Percentiles rank a stretch among this genome's conserved stretches.
These are phyloP conservation scores for Moesziomyces antarcticus DNA, from an alignment of 1,284 basidiomycete species.

Conservation along the genomic window DNA sequence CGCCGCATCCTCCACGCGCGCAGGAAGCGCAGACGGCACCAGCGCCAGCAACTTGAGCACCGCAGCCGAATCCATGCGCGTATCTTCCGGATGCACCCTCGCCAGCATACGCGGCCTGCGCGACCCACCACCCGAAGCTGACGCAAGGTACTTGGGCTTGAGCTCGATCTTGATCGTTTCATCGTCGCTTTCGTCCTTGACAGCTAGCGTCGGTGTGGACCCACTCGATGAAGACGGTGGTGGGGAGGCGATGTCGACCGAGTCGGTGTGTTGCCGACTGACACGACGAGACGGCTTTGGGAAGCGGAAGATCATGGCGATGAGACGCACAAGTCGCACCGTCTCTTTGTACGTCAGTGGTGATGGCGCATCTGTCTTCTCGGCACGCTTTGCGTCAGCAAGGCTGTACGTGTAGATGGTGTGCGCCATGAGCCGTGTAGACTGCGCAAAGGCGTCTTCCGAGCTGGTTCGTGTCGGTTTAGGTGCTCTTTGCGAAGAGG, in stretches of 20 bases:
- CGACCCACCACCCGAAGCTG: background rate
- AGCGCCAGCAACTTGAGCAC: constrained; percentile 34
- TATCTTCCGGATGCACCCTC: constrained; percentile 23
- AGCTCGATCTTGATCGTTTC: constrained; percentile 10
- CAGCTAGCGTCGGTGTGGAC: background rate
- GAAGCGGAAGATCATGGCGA: constrained; percentile 44
- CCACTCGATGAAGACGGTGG: background rate
- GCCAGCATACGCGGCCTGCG: constrained; percentile 25
- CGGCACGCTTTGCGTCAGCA: background rate
- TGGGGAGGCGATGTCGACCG: background rate
- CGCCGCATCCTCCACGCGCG: constrained; percentile 2
- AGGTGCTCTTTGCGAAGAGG: background rate
- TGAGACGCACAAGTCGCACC: constrained; percentile 32
- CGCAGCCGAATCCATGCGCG: constrained; percentile 11
- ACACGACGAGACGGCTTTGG: constrained; percentile 33
- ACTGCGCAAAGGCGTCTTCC: background rate
- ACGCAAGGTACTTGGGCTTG: constrained; percentile 22
- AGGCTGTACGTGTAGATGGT: constrained; percentile 13
- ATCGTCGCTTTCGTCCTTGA: background rate
- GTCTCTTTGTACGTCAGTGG: constrained; percentile 44
- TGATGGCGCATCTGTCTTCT: background rate
- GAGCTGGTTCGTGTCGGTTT: background rate
- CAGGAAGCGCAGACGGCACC: constrained; percentile 21
- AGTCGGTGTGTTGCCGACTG: constrained; percentile 5
- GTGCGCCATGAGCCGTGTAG: constrained; percentile 14